Conservation (phyloP, 1,284 basidiomycete genomes). For the Cerrena zonata region DNA sequence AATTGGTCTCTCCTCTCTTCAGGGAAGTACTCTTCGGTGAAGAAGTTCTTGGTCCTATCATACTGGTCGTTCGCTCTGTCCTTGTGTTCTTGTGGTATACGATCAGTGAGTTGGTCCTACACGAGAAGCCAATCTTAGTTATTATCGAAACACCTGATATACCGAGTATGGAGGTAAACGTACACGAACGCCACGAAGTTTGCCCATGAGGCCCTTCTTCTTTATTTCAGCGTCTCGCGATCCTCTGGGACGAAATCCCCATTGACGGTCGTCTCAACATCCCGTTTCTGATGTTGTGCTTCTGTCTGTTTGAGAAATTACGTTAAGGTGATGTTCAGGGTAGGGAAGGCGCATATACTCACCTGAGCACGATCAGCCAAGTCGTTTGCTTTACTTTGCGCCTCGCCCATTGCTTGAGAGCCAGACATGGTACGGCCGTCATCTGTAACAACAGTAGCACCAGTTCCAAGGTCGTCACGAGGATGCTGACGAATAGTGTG, state of each 20-base stretch:
- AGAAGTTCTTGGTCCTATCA: constrained; percentile 56
- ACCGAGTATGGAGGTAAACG: constrained; percentile 13
- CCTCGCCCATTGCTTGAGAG: constrained; percentile 24
- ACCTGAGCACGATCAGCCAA: constrained; percentile 17
- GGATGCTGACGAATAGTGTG: constrained; percentile 44
- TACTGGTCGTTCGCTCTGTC: constrained; percentile 46
- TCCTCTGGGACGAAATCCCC: constrained; percentile 24
- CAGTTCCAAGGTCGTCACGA: constrained; percentile 23
- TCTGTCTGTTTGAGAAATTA: constrained; percentile 14
- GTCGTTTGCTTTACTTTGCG: constrained; percentile 17
- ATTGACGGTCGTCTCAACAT: constrained; percentile 24
- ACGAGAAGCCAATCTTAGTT: not conserved
- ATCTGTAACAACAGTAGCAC: constrained; percentile 20
- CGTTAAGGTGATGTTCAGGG: not conserved
- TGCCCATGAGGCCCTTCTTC: constrained; percentile 45
- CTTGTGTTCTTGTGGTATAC: constrained; percentile 58
- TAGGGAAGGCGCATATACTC: not conserved
- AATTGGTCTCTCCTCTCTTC: constrained; percentile 80
- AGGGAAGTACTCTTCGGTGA: constrained; percentile 80
- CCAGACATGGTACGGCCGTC: constrained; percentile 35
- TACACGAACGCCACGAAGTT: constrained; percentile 36
- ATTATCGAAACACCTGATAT: not conserved
- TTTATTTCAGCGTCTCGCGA: constrained; percentile 43
- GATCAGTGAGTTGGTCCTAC: constrained; percentile 43
- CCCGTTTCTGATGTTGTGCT: constrained; percentile 28